Base-by-base conservation (phyloP, 1,284 basidiomycete species). In the Schizophyllum amplum region DNA sequence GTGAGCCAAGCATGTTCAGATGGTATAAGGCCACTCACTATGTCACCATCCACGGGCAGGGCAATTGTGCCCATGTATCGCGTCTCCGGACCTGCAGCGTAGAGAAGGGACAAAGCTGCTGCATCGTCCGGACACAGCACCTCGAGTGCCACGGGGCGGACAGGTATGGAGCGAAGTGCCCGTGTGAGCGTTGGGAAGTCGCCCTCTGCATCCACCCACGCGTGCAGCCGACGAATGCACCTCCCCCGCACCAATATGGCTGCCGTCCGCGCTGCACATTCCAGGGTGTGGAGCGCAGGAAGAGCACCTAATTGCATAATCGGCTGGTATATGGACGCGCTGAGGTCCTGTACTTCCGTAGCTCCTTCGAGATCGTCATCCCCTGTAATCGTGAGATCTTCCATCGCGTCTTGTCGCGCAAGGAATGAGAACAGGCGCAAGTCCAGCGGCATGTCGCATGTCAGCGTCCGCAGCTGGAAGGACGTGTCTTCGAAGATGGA, bases 11-110 rank as follows among this genome's bases (percentile, higher is more conserved):
- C 58, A 54, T 59, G 25, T 52, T 53, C 51, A 51, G 57, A 52
- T 42, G 2, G 17, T 4, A 60, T 11, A 53, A 60, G 62, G 46
- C 61, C 50, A 60, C 67, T 59, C 51, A 75, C 76, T 72, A 80
- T 73, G 55, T 66, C 68, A 51, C 76, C 76, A n/a, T 75, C 75
- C 33, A 81, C 74, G 46, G 77, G 80, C 47, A 86, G 69, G 15
- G 80, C 81, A 17, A 86, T 73, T 5, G 82, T 84, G 13, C 84
- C 84, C 55, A 86, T 67, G 66, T 86, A 85, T 22, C 74, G 74
- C 53, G 86, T 68, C 51, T 75, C 72, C 21, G 60, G 63, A 27
- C 33, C 17, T 42, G 33, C 33, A 3, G 33, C 33, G 33, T 17
- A 9, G 13, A 42, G 7, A 42, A 42, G 33, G 17, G 33, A 42